These are phyloP conservation scores for Suhomyces yuchorum DNA, from an alignment of 1,139 yeast species.

Conservation along the genomic window DNA sequence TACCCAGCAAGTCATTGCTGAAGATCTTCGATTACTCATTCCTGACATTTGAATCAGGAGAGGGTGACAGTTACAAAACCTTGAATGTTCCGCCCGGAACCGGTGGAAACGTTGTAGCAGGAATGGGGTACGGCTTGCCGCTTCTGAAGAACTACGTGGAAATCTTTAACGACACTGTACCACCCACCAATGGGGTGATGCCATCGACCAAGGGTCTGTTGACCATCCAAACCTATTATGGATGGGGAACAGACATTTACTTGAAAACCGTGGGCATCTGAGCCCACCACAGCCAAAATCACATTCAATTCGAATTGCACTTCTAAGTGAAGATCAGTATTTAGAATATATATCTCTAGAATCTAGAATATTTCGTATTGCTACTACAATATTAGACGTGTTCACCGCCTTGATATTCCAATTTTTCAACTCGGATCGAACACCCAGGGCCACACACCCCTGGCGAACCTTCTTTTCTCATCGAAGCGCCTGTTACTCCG, in stretches of 20 bases:
- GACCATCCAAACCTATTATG: constrained; percentile 76
- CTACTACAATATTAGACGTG: no score
- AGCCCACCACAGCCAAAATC: background rate
- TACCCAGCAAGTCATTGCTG: constrained; percentile 61
- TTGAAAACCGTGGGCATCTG: constrained; percentile 35
- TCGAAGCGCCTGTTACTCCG: no score
- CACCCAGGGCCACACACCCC: no score
- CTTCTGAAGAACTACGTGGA: constrained; percentile 62
- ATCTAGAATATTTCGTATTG: background rate
- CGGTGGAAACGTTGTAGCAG: constrained; percentile 79
- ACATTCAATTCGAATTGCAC: no score
- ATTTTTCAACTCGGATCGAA: no score
- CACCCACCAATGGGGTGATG: constrained; percentile 19
- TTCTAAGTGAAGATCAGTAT: no score
- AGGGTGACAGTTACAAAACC: constrained; percentile 59
- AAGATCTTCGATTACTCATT: constrained; percentile 85
- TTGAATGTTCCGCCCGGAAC: constrained; percentile 71
- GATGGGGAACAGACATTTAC: constrained; percentile 70
- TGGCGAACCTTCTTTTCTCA: no score
- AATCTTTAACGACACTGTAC: constrained; percentile 41
- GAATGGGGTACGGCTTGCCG: constrained; percentile 96
- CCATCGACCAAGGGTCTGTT: constrained; percentile 58
- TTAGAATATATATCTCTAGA: no score
- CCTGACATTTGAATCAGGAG: constrained; percentile 68
- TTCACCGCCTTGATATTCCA: no score